A percentile compares a stretch with the other conserved stretches of the same genome.
Conservation (phyloP, 306 rosid genomes). For the Quercus alba region DNA sequence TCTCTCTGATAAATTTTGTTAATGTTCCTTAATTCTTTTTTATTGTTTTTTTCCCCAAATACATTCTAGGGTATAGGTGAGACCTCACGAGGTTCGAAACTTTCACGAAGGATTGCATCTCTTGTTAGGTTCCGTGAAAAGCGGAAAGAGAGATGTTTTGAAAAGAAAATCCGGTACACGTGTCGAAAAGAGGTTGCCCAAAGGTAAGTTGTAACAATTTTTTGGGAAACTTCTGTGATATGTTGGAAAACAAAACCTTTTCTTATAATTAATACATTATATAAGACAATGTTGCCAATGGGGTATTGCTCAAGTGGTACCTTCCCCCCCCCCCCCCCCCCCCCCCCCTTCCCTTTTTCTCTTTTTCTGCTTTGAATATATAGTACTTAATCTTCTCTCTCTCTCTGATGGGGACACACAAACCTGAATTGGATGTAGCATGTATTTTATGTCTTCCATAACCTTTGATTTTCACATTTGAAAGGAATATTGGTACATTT, state of each 20-base stretch:
- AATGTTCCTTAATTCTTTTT: background rate
- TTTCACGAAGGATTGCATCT: constrained; percentile 67
- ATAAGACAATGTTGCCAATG: background rate
- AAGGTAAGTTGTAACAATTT: constrained; percentile 43
- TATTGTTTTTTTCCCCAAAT: constrained; percentile 1
- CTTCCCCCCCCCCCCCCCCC: too few species aligned
- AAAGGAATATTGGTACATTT: background rate
- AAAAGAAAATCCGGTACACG: constrained; percentile 69
- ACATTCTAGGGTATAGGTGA: constrained; percentile 46
- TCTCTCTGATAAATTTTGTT: background rate
- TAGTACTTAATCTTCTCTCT: background rate
- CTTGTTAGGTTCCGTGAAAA: constrained; percentile 82
- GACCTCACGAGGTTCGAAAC: constrained; percentile 47
- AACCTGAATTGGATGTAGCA: background rate
- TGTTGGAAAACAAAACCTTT: background rate
- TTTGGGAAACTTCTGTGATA: background rate
- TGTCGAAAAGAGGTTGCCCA: constrained; percentile 78
- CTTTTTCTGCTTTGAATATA: too few species aligned
- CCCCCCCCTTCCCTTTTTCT: too few species aligned
- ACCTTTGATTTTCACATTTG: background rate
- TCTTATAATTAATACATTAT: background rate
- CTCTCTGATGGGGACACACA: background rate
- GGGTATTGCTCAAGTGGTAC: too few species aligned
- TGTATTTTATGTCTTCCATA: background rate
- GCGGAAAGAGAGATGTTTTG: constrained; percentile 74